Base-by-base conservation (phyloP, 2,329 filamentous ascomycete species). In the Parastagonospora avenae region DNA sequence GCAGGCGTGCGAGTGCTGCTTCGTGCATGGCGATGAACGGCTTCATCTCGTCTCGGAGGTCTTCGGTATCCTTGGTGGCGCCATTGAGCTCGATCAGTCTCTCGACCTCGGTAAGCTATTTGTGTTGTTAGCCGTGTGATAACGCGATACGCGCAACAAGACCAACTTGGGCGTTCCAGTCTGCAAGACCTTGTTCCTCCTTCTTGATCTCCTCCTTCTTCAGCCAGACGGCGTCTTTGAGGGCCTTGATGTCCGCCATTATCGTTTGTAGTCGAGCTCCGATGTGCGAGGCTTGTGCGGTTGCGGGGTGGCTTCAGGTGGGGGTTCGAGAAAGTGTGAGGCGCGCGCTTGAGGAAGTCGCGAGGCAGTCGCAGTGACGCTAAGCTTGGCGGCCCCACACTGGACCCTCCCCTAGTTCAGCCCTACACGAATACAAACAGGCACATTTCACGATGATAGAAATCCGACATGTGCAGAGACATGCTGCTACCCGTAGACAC, bases 31-130 rank as follows among this genome's bases (percentile, higher is more conserved):
- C 82, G 75, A 97, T 88, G 76, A 91, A 85, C 77, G 88, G 84
- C 80, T 91, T 84, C 77, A 96, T 85, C 81, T 96, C 91, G 72
- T 84, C 79, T 76, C 89, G 87, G 72, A 96, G 84, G 69, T 93
- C 91, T 66, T 79, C 80, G 74, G 91, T 93, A 52, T 89, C 87
- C 57, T 92, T 87, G 67, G 94, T 90, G 74, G 89, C 86, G 74
- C 88, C 86, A 50, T 96, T 84, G 60, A 90, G 89, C 48, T 84
- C 80, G 66, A 87, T 79, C 52, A 96, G 86, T 32, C 90, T 86
- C 67, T 92, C 90, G 70, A 96, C 85, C 89, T 92, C 66, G 19
- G 52, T 41, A 12, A 54, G 40, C 50, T 61, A 38, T 5, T 3
- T 49, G 24, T 14, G 24, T 40, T 32, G 40, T 50, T 35, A 58